Evolutionary conservation across 176 grass and related monocot genomes (phyloP), one percentile per base, ranked within the genome.

Genomic region (Oryza glaberrima): DNA sequence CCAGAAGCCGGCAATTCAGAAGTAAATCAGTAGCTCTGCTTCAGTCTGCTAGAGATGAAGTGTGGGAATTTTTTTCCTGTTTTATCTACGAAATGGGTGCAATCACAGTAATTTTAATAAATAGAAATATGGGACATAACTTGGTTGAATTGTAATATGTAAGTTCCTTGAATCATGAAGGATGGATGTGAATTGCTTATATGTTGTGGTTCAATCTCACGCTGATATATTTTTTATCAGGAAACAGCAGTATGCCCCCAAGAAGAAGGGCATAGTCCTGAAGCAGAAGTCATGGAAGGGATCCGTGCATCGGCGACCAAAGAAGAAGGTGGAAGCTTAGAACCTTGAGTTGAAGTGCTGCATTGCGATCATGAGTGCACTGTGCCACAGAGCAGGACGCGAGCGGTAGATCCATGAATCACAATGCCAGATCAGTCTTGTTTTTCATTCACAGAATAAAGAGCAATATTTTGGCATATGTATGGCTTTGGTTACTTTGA

Each of bases 291-390:
- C 63, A 25, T 40, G 34, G 23, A 90, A 83, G 70, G 49, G 86
- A 10, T 70, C 80, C 36, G 15, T 68, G 22, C 80, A 46, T 49
- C 63, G 4, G 30, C 64, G 41, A 16, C 73, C 63, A 16, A 87
- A 77, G 67, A 87, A 77, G 67, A 85, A 76, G 79, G 22, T 90
- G 35, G 25, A 47, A 78, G 78, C 67, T 77, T 90, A 72, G 81
- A 28, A n/a, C 64, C n/a, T 30, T 23, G 2, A 38, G n/a, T 52
- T 85, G 49, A 77, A 13, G 13, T 71, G 73, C 67, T 32, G 68
- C 16, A 9, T 19, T 28, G 11, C 45, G 4, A 78, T 12, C 19
- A 34, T 51, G 40, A 26, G 40, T 72, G 74, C 11, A 56, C 35
- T 56, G 12, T 26, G 17, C 58, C 44, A 36, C 72, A 45, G 67